Percentiles rank a stretch among this genome's conserved stretches.
Evolutionary conservation across 208 protist species (phyloP).

Genomic region (Leishmania braziliensis): DNA sequence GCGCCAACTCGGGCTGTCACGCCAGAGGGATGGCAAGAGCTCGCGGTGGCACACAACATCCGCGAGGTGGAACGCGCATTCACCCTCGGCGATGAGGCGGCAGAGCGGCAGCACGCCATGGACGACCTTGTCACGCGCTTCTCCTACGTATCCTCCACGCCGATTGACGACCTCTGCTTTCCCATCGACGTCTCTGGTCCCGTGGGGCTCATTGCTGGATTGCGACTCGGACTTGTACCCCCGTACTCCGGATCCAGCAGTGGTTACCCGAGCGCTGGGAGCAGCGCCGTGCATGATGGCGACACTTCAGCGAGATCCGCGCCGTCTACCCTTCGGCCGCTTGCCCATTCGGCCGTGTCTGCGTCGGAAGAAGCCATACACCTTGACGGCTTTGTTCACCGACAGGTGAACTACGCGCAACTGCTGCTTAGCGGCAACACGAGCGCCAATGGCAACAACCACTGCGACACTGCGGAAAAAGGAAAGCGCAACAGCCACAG

Average conservation of each 20-base stretch:
- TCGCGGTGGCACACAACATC: slow-evolving; percentile 30
- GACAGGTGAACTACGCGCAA: slow-evolving; percentile 28
- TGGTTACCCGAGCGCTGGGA: neutral
- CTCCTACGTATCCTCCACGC: slow-evolving; percentile 31
- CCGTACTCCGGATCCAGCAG: slow-evolving; percentile 13
- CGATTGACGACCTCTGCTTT: slow-evolving; percentile 49
- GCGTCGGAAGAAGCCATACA: slow-evolving; percentile 13
- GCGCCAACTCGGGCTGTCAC: neutral
- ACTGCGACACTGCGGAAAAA: neutral
- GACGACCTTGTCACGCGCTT: slow-evolving; percentile 23
- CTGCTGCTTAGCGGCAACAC: slow-evolving; percentile 36
- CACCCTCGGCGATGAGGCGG: slow-evolving; percentile 38
- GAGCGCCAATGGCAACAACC: neutral
- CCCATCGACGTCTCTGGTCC: slow-evolving; percentile 52
- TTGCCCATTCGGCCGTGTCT: neutral
- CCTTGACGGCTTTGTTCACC: slow-evolving; percentile 21
- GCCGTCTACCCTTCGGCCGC: neutral
- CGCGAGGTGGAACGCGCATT: slow-evolving; percentile 40
- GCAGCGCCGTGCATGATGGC: neutral
- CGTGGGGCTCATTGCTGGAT: slow-evolving; percentile 60
- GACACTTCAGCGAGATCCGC: neutral
- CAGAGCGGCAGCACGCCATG: slow-evolving; percentile 14
- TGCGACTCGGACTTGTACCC: slow-evolving; percentile 57
- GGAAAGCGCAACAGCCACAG: neutral
- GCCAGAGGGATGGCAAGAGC: neutral